phyloP scores from a whole-genome alignment of 2,329 filamentous ascomycete species.

The Fusarium newnesense region DNA sequence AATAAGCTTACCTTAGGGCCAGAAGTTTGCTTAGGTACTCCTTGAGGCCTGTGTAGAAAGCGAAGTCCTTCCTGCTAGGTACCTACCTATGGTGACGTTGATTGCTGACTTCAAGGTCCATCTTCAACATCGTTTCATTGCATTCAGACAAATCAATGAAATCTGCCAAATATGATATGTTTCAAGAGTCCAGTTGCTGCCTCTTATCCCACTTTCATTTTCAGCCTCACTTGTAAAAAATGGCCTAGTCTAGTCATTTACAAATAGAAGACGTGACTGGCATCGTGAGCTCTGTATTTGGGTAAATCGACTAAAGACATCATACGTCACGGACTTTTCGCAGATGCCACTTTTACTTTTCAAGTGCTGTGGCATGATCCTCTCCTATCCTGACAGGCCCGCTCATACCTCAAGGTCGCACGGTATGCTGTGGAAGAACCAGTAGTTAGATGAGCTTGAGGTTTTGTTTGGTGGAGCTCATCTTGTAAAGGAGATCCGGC shows the following conservation, averaged over 20 bases:
- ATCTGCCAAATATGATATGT: neutral
- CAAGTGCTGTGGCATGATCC: neutral
- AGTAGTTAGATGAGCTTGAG: neutral
- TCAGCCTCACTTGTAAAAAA: neutral
- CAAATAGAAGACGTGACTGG: neutral
- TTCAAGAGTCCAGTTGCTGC: neutral
- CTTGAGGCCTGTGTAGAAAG: neutral
- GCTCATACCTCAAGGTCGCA: neutral
- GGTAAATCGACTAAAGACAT: neutral
- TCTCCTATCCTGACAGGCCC: neutral
- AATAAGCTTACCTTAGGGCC: neutral
- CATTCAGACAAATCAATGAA: neutral
- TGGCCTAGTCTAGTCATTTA: no score
- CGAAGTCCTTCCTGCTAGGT: neutral
- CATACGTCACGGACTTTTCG: neutral
- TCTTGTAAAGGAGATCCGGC: constrained; percentile 26
- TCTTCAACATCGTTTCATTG: neutral
- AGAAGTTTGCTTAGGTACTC: neutral
- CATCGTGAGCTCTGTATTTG: neutral
- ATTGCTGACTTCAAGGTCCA: neutral
- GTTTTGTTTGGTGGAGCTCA: constrained; percentile 11
- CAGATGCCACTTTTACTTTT: neutral
- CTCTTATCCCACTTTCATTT: neutral
- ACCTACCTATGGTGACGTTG: neutral
- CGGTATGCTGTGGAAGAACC: neutral